Evolutionary conservation across 164 flowering plant species (phyloP), one percentile per base, ranked within the genome.

Genomic region (Tetracentron sinense): DNA sequence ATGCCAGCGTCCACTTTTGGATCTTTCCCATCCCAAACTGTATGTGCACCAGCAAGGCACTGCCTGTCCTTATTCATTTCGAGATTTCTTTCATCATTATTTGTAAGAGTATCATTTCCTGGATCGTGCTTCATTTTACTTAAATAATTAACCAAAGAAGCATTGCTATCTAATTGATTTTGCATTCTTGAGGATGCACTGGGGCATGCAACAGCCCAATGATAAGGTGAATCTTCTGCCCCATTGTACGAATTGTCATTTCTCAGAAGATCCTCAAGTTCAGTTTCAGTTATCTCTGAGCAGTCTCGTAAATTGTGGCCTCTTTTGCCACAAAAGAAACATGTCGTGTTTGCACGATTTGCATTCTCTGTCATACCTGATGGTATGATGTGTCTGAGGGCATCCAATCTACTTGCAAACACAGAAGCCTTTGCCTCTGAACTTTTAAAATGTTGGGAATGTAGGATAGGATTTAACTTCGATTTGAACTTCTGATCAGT

Each of bases 191-290:
- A 67, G 49, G 75, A 61, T 33, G 58, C 66, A 51, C 30, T 69
- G 15, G 96, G 94, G 61, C 96, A 92, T 12, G 83, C 58, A 72
- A 72, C 63, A 49, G 92, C 94, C 92, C 92, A 87, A 72, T 89
- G 97, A 68, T 75, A 67, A 63, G 78, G 66, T 3, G 70, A 59
- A 38, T 71, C 79, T 68, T 78, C 82, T 1, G 60, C 62, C 20
- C 72, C 66, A 22, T 63, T 67, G 70, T 72, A 70, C 7, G 72
- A 65, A 54, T 62, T 65, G 20, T 69, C 7, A 42, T 73, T 82
- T 61, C 63, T 72, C n/a, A 80, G n/a, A 60, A 87, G 79, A 70
- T 76, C 84, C 42, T 81, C 75, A 5, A 80, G 70, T 68, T 87
- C 92, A 50, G 61, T 38, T 61, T 81, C 83, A 23, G 67, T 51